These are phyloP conservation scores for Polytolypa hystricis DNA, from an alignment of 2,329 filamentous ascomycete genomes.

Conservation along the genomic window DNA sequence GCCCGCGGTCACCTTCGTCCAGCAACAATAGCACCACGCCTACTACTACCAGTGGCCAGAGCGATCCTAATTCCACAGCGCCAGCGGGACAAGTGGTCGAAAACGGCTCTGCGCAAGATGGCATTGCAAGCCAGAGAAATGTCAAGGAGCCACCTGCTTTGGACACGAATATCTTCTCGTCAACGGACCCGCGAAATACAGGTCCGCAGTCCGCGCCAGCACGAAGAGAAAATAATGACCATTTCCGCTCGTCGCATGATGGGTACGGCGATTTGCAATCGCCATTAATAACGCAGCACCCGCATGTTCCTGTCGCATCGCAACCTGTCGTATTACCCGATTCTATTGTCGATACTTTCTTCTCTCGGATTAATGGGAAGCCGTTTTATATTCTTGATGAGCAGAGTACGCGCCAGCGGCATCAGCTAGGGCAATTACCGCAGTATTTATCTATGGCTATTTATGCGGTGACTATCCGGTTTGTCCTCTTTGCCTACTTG, in stretches of 20 bases:
- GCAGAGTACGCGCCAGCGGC: conserved; percentile 56
- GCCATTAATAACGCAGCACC: conserved; percentile 29
- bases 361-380: conserved; percentile 66
- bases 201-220: conserved; percentile 1
- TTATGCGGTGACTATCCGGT: conserved; percentile 51
- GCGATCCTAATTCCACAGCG: background rate
- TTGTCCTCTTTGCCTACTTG: conserved; percentile 39
- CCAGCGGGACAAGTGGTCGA: conserved; percentile 19
- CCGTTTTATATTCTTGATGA: conserved; percentile 76
- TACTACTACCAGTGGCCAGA: background rate
- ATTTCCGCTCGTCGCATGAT: background rate
- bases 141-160: background rate
- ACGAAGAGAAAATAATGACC: background rate
- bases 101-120: background rate
- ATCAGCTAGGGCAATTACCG: conserved; percentile 57
- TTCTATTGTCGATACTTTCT: conserved; percentile 65
- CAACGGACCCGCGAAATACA: conserved; percentile 9
- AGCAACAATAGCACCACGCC: conserved; percentile 16
- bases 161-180: conserved; percentile 11
- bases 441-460: conserved; percentile 42
- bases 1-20: conserved; percentile 30
- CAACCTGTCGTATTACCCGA: conserved; percentile 41
- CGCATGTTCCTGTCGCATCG: conserved; percentile 35
- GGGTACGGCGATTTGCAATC: conserved; percentile 2
- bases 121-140: background rate